These are phyloP conservation scores for Cucurbita maxima DNA, from an alignment of 306 rosid genomes.

Conservation along the genomic window DNA sequence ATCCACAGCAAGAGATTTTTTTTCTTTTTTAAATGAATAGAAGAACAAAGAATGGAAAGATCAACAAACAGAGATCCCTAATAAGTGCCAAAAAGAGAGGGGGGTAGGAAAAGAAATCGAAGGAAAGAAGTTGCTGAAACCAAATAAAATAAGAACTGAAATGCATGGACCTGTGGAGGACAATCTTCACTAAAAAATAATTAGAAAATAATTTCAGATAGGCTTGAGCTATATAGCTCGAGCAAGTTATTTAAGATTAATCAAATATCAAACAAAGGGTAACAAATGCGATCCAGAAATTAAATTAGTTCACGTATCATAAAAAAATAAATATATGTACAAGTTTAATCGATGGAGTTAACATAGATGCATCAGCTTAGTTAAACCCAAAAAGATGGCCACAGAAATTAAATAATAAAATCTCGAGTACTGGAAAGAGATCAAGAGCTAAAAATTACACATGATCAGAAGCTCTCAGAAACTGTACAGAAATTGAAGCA, in stretches of 20 bases:
- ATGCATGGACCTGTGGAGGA: background rate
- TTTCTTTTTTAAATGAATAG: background rate
- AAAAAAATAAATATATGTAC: background rate
- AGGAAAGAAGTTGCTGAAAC: background rate
- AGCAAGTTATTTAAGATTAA: background rate
- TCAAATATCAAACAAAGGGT: background rate
- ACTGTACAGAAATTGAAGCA: background rate
- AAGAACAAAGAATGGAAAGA: background rate
- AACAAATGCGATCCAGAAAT: background rate
- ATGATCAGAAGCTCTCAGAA: background rate
- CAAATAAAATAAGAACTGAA: background rate
- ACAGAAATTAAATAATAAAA: background rate
- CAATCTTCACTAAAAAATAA: background rate
- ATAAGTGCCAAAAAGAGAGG: background rate
- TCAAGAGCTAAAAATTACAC: background rate
- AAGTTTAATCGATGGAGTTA: background rate
- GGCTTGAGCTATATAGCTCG: background rate
- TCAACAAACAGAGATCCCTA: background rate
- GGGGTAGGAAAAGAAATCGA: background rate
- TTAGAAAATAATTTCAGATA: background rate
- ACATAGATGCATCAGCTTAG: background rate
- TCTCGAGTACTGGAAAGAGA: background rate
- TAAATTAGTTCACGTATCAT: background rate
- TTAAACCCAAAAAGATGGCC: background rate
- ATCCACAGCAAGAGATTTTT: background rate